Conservation (phyloP, 441 rosid species). For the Pelargonium australe region DNA sequence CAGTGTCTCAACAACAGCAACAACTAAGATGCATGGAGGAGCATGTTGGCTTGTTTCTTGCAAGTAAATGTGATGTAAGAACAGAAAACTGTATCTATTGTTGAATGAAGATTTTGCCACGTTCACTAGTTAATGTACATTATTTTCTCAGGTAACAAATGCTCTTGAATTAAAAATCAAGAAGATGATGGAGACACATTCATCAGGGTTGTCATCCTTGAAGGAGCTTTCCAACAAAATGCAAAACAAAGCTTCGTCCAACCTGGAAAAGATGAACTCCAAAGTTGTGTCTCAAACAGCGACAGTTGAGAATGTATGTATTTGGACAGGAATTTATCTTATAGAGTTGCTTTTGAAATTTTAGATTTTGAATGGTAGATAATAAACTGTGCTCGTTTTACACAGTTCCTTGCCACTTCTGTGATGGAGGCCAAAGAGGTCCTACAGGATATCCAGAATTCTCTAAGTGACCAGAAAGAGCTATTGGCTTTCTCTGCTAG, state of each 20-base stretch:
- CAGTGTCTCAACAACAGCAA: constrained; percentile 79
- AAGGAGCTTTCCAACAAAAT: constrained; percentile 44
- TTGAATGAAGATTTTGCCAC: neutral
- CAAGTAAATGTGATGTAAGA: constrained; percentile 77
- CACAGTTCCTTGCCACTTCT: constrained; percentile 51
- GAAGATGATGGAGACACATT: constrained; percentile 43
- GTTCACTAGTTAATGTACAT: constrained; percentile 11
- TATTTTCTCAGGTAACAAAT: constrained; percentile 49
- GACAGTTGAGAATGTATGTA: constrained; percentile 53
- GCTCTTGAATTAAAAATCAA: constrained; percentile 48
- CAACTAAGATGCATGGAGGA: constrained; percentile 80
- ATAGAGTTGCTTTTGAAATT: neutral
- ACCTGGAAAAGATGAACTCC: constrained; percentile 41
- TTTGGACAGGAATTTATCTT: constrained; percentile 1
- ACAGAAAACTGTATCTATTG: constrained; percentile 1
- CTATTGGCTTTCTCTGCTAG: constrained; percentile 44
- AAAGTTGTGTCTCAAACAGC: constrained; percentile 38
- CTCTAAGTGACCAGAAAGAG: constrained; percentile 61
- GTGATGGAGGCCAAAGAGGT: constrained; percentile 51
- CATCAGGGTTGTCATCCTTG: constrained; percentile 47
- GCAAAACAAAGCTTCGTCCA: constrained; percentile 44
- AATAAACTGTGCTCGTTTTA: constrained; percentile 14
- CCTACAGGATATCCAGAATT: constrained; percentile 41
- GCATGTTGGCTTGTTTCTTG: constrained; percentile 52
- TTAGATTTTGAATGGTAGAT: neutral